These are phyloP conservation scores for Alternaria arbusti DNA, from an alignment of 2,329 filamentous ascomycete species.

Conservation along the genomic window DNA sequence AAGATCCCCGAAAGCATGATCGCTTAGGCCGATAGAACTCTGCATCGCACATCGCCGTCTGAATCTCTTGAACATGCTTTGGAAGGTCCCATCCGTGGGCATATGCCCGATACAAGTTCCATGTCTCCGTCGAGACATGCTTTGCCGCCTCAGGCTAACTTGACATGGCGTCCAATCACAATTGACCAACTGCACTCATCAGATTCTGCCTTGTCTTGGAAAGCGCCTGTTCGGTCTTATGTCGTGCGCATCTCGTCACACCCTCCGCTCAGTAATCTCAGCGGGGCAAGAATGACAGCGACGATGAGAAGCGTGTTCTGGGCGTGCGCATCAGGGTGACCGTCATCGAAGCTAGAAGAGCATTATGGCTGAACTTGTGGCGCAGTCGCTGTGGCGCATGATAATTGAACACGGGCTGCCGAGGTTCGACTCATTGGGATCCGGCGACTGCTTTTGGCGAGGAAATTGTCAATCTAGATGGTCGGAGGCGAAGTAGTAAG, in stretches of 20 bases:
- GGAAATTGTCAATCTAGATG: background rate
- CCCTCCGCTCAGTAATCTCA: background rate
- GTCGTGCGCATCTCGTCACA: background rate
- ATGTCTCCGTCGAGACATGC: background rate
- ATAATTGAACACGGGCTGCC: background rate
- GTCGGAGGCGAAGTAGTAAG: background rate
- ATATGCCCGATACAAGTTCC: background rate
- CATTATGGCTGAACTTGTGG: background rate
- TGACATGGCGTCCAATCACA: background rate
- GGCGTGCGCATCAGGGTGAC: background rate
- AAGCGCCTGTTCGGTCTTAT: background rate
- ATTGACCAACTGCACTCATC: background rate
- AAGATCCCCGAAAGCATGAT: background rate
- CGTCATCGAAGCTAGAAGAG: background rate
- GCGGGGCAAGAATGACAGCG: background rate
- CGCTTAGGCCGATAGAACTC: background rate
- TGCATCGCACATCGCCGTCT: background rate
- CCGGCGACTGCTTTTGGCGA: background rate
- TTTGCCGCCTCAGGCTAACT: background rate
- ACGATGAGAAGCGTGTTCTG: background rate
- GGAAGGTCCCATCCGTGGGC: background rate
- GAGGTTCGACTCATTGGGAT: background rate
- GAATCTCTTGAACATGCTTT: background rate
- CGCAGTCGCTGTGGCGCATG: background rate
- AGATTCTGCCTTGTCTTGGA: conserved; percentile 9